These are phyloP conservation scores for Pistacia atlantica DNA, from an alignment of 345 rosid genomes.

Conservation along the genomic window DNA sequence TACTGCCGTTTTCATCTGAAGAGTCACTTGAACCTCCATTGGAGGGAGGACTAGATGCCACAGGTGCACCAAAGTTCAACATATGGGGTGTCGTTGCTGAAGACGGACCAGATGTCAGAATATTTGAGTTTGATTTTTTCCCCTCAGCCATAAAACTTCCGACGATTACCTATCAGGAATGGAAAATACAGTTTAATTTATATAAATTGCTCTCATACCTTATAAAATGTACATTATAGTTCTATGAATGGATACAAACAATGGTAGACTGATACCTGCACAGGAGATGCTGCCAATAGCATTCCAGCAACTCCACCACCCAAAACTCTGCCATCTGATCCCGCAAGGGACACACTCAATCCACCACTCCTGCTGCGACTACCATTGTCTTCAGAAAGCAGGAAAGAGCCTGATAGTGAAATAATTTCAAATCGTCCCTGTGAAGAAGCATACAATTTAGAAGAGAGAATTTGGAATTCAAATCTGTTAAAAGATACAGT, in stretches of 20 bases:
- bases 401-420: slow-evolving; percentile 74
- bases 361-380: slow-evolving; percentile 45
- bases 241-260: background rate
- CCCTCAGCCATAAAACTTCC: slow-evolving; percentile 82
- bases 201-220: background rate
- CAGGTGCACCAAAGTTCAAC: slow-evolving; percentile 62
- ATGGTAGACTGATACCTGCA: slow-evolving; percentile 56
- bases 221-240: background rate
- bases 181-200: slow-evolving; percentile 14
- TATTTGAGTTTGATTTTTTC: slow-evolving; percentile 49
- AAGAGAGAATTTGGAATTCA: slow-evolving; percentile 2
- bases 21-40: slow-evolving; percentile 80
- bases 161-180: slow-evolving; percentile 61
- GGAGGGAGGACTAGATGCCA: slow-evolving; percentile 58
- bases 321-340: slow-evolving; percentile 69
- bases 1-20: slow-evolving; percentile 69
- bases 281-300: slow-evolving; percentile 76
- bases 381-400: slow-evolving; percentile 56
- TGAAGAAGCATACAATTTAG: slow-evolving; percentile 16
- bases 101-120: slow-evolving; percentile 57
- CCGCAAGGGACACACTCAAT: slow-evolving; percentile 76
- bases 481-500: background rate
- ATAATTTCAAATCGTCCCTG: slow-evolving; percentile 91
- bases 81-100: slow-evolving; percentile 46
- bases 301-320: slow-evolving; percentile 85